Percentiles rank a stretch among this genome's conserved stretches.
Evolutionary conservation across 75 land plant species (phyloP).

Genomic region (Azolla pinnata): DNA sequence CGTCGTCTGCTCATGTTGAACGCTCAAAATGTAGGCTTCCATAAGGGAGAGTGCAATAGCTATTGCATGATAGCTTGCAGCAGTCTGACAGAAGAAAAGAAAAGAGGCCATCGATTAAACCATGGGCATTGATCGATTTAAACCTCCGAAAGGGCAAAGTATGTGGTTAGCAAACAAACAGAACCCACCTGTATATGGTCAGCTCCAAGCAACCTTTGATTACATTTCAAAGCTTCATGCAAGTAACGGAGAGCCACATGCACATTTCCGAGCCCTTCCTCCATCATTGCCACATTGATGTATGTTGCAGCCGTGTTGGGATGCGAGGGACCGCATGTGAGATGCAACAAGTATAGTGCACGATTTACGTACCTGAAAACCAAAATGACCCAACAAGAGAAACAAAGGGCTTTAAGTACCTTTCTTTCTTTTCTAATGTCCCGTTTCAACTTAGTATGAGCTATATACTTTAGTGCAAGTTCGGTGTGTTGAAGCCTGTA

Average conservation of each 20-base stretch:
- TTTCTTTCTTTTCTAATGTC: no score
- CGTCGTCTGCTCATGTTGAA: constrained; percentile 93
- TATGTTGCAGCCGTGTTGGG: constrained; percentile 96
- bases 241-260: constrained; percentile 85
- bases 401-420: not conserved
- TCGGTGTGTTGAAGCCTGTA: constrained; percentile 90
- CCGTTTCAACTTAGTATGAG: no score
- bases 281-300: constrained; percentile 97
- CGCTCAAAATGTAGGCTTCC: constrained; percentile 90
- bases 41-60: constrained; percentile 90
- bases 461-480: constrained; percentile 82
- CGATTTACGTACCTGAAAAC: constrained; percentile 69
- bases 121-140: no score
- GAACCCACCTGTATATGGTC: constrained; percentile 81
- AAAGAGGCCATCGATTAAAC: no score
- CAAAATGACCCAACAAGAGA: not conserved
- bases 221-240: constrained; percentile 88
- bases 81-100: no score
- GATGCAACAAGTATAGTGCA: constrained; percentile 76
- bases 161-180: no score
- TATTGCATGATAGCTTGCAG: constrained; percentile 94
- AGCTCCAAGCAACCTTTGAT: constrained; percentile 75
- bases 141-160: no score
- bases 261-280: constrained; percentile 91
- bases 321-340: constrained; percentile 91